Evolutionary conservation across 1,284 basidiomycete genomes (phyloP).

Genomic region (Sporisorium exsertum): DNA sequence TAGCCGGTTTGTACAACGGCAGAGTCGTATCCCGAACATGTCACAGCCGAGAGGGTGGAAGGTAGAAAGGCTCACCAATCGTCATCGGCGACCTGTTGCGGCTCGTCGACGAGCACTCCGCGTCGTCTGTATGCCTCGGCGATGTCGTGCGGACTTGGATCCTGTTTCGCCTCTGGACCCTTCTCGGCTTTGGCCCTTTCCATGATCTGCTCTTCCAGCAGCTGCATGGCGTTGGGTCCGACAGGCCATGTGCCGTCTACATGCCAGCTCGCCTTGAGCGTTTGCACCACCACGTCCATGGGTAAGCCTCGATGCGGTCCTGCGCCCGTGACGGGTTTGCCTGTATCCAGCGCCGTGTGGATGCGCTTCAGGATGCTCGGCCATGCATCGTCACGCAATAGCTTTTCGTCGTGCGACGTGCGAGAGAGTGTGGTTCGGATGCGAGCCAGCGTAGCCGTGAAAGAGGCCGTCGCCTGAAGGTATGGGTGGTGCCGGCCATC

Average conservation of each 20-base stretch:
- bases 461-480: constrained; percentile 12
- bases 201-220: constrained; percentile 27
- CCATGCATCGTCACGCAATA: constrained; percentile 32
- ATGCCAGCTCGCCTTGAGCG: constrained; percentile 45
- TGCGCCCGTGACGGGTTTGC: constrained; percentile 37
- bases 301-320: constrained; percentile 35
- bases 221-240: constrained; percentile 25
- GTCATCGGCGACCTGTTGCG: constrained; percentile 6
- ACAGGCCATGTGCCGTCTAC: constrained; percentile 47
- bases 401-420: constrained; percentile 18
- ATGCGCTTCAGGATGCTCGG: constrained; percentile 30
- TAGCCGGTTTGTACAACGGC: too few relatives aligned
- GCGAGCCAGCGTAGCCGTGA: constrained; percentile 15
- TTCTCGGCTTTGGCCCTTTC: constrained; percentile 10
- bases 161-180: constrained; percentile 36
- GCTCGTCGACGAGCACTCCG: constrained; percentile 24
- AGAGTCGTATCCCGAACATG: too few relatives aligned
- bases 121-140: constrained; percentile 21
- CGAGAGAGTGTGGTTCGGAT: constrained; percentile 13
- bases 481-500: constrained; percentile 11
- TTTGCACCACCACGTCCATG: constrained; percentile 28
- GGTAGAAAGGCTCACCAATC: too few relatives aligned
- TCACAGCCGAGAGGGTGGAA: too few relatives aligned
- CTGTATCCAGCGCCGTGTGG: constrained; percentile 30
- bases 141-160: constrained; percentile 29